Base-by-base conservation (phyloP, 805 yeast genomes). In the Cyberlindnera americana region DNA sequence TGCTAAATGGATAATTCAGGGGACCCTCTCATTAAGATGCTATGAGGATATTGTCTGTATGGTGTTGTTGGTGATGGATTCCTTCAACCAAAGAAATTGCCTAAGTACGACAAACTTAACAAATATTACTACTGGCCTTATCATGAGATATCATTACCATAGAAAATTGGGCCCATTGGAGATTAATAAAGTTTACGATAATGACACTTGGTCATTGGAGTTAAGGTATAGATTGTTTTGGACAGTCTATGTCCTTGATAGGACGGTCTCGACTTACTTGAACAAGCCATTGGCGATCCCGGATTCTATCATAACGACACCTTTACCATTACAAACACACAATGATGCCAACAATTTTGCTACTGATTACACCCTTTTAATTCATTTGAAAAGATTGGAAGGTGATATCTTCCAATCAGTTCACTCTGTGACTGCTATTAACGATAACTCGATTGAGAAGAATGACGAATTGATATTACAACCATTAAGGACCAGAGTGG, bases 61-160 rank as follows among this genome's bases (percentile, higher is more conserved):
- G 25, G 48, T 72, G 10, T 50, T 77, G 8, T 50, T 75, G n/a
- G 76, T 77, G 13, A 65, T 75, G 26, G 75, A 72, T 47, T 73
- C 79, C 0, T 75, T 73, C 46, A 73, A 74, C 49, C 75, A 73
- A 43, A 72, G 75, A 13, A 62, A 70, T 34, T 78, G 78, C n/a
- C 65, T 70, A 10, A 68, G 75, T 14, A 66, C 80, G 1, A 73
- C 80, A 73, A 72, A 75, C 26, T 60, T 75, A 23, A 69, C 73
- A 30, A 76, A 78, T 5, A 49, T 73, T n/a, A 58, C 72, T 23
- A 63, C 71, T 46, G 59, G 81, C 37, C 43, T 72, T 22, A 62
- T 72, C 1, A 57, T 73, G 13, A 68, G 73, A 10, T 52, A 71
- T 15, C 78, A 78, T 6, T 56, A 75, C 21, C 73, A 75, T 43